These are phyloP conservation scores for Paralagenidium karlingii DNA, from an alignment of 352 stramenopile genomes.

Conservation along the genomic window DNA sequence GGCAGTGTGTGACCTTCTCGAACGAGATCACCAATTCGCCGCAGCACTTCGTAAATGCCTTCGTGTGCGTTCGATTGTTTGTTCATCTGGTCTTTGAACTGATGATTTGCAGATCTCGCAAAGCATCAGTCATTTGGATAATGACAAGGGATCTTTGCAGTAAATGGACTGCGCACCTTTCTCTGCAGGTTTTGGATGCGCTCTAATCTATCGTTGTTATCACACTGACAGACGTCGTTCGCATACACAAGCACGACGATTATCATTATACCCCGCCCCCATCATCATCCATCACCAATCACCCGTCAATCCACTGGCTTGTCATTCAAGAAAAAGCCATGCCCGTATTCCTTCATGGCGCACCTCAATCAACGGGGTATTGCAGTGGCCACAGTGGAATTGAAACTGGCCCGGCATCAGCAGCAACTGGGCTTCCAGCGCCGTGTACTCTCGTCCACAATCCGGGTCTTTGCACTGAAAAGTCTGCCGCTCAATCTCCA, in stretches of 20 bases:
- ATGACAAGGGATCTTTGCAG: slow-evolving; percentile 2
- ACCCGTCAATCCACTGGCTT: not conserved
- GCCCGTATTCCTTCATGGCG: not conserved
- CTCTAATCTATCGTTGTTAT: slow-evolving; percentile 74
- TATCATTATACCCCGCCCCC: not conserved
- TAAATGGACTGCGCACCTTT: slow-evolving; percentile 22
- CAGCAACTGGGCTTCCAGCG: slow-evolving; percentile 67
- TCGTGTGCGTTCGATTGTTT: slow-evolving; percentile 73
- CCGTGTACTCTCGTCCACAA: slow-evolving; percentile 79
- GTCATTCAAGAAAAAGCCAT: not conserved
- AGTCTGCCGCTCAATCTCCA: slow-evolving; percentile 80
- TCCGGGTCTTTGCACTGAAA: slow-evolving; percentile 79
- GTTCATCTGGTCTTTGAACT: slow-evolving; percentile 86
- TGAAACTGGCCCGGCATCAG: slow-evolving; percentile 73
- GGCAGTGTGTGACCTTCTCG: slow-evolving; percentile 63
- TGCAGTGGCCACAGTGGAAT: slow-evolving; percentile 80
- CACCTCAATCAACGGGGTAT: slow-evolving; percentile 65
- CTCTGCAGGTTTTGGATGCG: slow-evolving; percentile 64
- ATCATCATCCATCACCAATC: not conserved
- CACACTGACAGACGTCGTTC: slow-evolving; percentile 24
- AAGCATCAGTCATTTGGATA: slow-evolving; percentile 2
- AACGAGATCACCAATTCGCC: slow-evolving; percentile 65
- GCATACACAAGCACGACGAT: too few relatives aligned
- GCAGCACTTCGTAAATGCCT: slow-evolving; percentile 73
- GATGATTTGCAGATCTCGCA: not conserved